A percentile compares a stretch with the other conserved stretches of the same genome.
phyloP scores from a whole-genome alignment of 306 rosid species.

The Oxytropis ochrocephala region DNA sequence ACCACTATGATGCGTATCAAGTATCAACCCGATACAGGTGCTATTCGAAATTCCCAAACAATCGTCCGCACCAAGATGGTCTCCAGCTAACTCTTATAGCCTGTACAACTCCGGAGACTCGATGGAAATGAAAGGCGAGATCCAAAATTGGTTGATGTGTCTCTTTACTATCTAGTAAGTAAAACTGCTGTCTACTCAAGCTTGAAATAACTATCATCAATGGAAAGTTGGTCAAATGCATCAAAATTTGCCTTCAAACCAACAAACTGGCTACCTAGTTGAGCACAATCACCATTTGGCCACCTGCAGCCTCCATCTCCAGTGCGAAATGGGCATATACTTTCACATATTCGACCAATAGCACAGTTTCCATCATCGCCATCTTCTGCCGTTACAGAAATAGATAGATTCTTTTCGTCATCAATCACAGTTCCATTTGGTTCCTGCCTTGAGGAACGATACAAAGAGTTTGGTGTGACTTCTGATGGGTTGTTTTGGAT shows the following conservation, averaged over 20 bases:
- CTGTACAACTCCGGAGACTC: constrained; percentile 58
- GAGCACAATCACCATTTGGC: constrained; percentile 91
- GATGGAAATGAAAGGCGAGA: constrained; percentile 20
- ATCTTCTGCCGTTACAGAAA: constrained; percentile 43
- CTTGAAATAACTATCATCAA: constrained; percentile 75
- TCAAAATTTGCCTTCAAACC: constrained; percentile 91
- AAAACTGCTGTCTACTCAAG: constrained; percentile 32
- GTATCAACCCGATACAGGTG: background rate
- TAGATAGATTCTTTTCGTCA: constrained; percentile 44
- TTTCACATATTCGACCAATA: constrained; percentile 55
- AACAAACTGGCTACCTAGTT: constrained; percentile 71
- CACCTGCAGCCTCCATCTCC: constrained; percentile 79
- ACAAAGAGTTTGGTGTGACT: constrained; percentile 22
- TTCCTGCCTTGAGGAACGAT: constrained; percentile 37
- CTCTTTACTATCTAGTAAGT: background rate
- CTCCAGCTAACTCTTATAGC: constrained; percentile 32
- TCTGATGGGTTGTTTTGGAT: constrained; percentile 49
- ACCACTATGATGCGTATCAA: constrained; percentile 20
- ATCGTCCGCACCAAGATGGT: constrained; percentile 15
- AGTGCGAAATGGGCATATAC: constrained; percentile 64
- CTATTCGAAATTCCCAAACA: background rate
- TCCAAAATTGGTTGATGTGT: constrained; percentile 23
- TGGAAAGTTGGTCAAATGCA: constrained; percentile 77
- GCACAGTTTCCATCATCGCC: constrained; percentile 33
- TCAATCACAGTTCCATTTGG: constrained; percentile 25